Evolutionary conservation across 768 basidiomycete genomes (phyloP).

Genomic region (Lepiota venenata): DNA sequence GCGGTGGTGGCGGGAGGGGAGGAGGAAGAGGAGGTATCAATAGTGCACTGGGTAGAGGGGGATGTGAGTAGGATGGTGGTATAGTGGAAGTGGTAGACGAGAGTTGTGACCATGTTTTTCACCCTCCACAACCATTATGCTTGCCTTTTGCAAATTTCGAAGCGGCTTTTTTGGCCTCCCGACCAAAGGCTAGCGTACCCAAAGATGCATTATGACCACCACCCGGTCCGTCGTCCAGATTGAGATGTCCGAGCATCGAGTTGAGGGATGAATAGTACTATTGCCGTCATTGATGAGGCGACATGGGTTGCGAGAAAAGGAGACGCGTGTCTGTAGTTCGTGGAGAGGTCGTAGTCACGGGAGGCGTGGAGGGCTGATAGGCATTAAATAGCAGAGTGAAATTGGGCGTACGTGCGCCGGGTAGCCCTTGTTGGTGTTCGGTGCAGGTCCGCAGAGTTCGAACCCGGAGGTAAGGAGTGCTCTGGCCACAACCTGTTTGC

Average conservation of each 20-base stretch:
- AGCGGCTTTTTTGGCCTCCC: constrained; percentile 16
- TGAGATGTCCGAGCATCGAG: constrained; percentile 60
- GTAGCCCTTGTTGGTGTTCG: constrained; percentile 19
- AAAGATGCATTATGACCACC: too few relatives aligned
- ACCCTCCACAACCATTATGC: background rate
- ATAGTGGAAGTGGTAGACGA: background rate
- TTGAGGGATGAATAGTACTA: constrained; percentile 77
- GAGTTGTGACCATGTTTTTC: constrained; percentile 11
- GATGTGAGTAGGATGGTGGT: background rate
- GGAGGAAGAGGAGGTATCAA: constrained; percentile 1
- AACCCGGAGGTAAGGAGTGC: constrained; percentile 53
- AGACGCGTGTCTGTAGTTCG: constrained; percentile 48
- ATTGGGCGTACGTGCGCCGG: constrained; percentile 23
- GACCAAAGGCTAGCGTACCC: too few relatives aligned
- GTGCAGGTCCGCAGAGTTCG: background rate
- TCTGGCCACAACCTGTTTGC: constrained; percentile 78
- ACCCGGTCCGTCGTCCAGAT: background rate
- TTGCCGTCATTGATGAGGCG: constrained; percentile 71
- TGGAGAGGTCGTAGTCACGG: constrained; percentile 71
- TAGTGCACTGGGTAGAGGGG: constrained; percentile 1
- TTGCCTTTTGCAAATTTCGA: constrained; percentile 21
- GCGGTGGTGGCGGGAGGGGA: constrained; percentile 12
- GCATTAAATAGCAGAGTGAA: background rate
- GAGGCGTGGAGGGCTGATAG: constrained; percentile 33
- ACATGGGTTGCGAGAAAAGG: constrained; percentile 73